Base-by-base conservation (phyloP, 2,329 filamentous ascomycete genomes). In the Monosporascus cannonballus region DNA sequence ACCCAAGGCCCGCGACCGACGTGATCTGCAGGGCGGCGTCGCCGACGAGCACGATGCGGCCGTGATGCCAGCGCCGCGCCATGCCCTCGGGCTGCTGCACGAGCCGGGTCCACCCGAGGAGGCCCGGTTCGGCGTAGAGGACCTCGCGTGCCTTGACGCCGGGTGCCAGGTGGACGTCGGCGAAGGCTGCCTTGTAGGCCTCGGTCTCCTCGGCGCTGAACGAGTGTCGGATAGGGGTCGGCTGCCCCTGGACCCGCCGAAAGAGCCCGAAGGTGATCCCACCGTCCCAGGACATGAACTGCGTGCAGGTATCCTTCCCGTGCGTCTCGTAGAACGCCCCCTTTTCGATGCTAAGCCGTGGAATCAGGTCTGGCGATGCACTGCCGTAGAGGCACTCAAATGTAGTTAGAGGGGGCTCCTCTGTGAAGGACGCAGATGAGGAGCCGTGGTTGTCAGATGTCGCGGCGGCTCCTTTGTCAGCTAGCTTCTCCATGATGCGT, bases 41-140 rank as follows among this genome's bases (percentile, higher is more conserved):
- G 47, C 47, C 47, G 15, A 38, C 2, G 11, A 48, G 18, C 47
- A 18, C 47, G 30, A 48, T 25, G 30, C 47, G 47, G 27, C 47
- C 47, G 17, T 18, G 22, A 8, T 20, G n/a, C 47, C 47, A 38
- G 25, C 47, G 30, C 30, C 15, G 17, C 27, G 47, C 47, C 14
- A 48, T 17, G 30, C 47, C 47, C 30, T 48, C 47, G 30, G 47
- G 47, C 47, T 48, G 47, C 47, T 36, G 30, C 17, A 38, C 47
- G 9, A 48, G 47, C 14, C 36, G 47, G 7, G 24, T 17, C 47
- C 47, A 38, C 17, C 11, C 30, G 11, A 4, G 30, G 9, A 14
- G 30, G 30, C 30, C 30, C 11, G 30, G 30, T 11, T 34, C 30
- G 30, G 9, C 9, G 30, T 34, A 34, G 15, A 48, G n/a, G 17